A percentile compares a stretch with the other conserved stretches of the same genome.
phyloP scores from a whole-genome alignment of 306 rosid genomes.

The Pyrus pyrifolia region DNA sequence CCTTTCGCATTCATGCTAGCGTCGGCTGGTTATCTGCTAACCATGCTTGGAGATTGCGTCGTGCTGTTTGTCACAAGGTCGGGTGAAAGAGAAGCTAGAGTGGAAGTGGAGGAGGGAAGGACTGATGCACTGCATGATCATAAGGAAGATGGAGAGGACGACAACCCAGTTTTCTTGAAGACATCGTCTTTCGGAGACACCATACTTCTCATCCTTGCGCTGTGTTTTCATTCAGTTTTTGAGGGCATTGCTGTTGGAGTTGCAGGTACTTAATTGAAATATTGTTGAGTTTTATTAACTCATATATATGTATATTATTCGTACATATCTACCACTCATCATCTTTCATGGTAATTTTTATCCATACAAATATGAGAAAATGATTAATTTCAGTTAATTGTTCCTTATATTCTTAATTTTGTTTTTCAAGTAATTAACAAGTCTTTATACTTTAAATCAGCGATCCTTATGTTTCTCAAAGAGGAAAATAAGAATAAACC shows the following conservation, averaged over 20 bases:
- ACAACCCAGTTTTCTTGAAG: constrained; percentile 31
- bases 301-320: background rate
- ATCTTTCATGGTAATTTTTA: background rate
- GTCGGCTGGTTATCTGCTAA: constrained; percentile 48
- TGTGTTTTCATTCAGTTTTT: constrained; percentile 74
- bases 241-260: constrained; percentile 82
- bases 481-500: background rate
- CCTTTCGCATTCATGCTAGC: constrained; percentile 81
- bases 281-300: background rate
- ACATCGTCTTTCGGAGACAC: constrained; percentile 58
- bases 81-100: constrained; percentile 29
- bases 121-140: constrained; percentile 8
- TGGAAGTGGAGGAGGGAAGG: constrained; percentile 42
- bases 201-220: constrained; percentile 57
- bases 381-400: background rate
- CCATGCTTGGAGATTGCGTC: constrained; percentile 62
- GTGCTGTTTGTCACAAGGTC: constrained; percentile 24
- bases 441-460: background rate
- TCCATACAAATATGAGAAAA: too few species aligned
- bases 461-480: too few species aligned
- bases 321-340: background rate
- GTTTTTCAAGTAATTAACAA: background rate
- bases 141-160: background rate
- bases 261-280: constrained; percentile 33
- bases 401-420: too few species aligned